phyloP scores from a whole-genome alignment of 2,329 filamentous ascomycete genomes.

The Thelonectria olida region DNA sequence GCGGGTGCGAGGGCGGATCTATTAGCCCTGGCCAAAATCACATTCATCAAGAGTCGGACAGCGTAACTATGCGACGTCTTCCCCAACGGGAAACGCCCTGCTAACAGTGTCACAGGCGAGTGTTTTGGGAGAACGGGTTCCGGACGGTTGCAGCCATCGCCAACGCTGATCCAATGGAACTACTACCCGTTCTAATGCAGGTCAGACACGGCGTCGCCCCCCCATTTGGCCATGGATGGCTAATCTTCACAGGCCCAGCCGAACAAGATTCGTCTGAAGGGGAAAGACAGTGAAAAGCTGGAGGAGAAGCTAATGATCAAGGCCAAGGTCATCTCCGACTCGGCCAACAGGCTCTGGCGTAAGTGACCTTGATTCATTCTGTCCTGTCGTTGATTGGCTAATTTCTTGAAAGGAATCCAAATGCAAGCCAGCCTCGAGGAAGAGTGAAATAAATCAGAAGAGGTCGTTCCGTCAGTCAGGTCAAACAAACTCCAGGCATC shows the following conservation, averaged over 20 bases:
- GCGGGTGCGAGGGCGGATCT: constrained; percentile 78
- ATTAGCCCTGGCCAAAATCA: constrained; percentile 74
- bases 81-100: not conserved
- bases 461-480: not conserved
- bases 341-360: constrained; percentile 77
- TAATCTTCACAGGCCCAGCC: constrained; percentile 66
- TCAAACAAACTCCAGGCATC: not conserved
- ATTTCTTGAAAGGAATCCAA: constrained; percentile 53
- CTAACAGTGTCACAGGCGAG: constrained; percentile 45
- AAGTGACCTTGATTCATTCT: constrained; percentile 42
- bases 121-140: constrained; percentile 82
- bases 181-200: constrained; percentile 78
- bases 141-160: constrained; percentile 73
- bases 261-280: constrained; percentile 67
- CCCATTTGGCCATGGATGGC: not conserved
- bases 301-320: constrained; percentile 72
- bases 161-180: constrained; percentile 72
- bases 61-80: constrained; percentile 55
- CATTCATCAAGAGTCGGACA: constrained; percentile 80
- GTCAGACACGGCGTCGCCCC: constrained; percentile 48
- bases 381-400: constrained; percentile 21
- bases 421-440: constrained; percentile 61
- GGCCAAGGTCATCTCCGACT: constrained; percentile 73
- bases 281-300: constrained; percentile 65
- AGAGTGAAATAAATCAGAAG: constrained; percentile 42